Percentiles rank a stretch among this genome's conserved stretches.
Evolutionary conservation across 1,284 basidiomycete species (phyloP).

Genomic region (Mycosarcoma mackinlayi): DNA sequence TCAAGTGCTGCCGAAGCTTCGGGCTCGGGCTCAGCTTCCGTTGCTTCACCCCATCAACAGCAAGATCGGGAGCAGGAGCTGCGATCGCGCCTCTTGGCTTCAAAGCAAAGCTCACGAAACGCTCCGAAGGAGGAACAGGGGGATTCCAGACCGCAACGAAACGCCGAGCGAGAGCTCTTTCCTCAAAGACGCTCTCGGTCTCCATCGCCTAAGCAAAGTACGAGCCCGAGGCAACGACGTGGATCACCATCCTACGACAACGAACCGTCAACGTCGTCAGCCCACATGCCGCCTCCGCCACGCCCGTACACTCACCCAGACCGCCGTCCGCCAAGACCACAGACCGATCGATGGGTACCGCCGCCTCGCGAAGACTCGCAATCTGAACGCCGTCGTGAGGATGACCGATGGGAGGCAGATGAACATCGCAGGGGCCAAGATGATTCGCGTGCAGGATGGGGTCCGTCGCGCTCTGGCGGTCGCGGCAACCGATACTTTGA

Average conservation of each 20-base stretch:
- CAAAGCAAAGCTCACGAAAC: slow-evolving; percentile 16
- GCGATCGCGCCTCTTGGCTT: slow-evolving; percentile 33
- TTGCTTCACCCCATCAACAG: too few species aligned
- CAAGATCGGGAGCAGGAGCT: slow-evolving; percentile 30
- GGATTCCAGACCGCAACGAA: neutral
- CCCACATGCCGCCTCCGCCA: slow-evolving; percentile 13
- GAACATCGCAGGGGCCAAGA: slow-evolving; percentile 1
- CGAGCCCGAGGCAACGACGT: slow-evolving; percentile 16
- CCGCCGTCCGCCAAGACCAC: slow-evolving; percentile 37
- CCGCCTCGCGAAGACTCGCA: slow-evolving; percentile 26
- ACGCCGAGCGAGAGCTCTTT: neutral
- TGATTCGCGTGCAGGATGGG: slow-evolving; percentile 9
- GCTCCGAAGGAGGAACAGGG: neutral
- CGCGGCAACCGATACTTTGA: slow-evolving; percentile 41
- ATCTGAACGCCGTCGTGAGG: slow-evolving; percentile 4
- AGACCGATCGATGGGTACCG: slow-evolving; percentile 40
- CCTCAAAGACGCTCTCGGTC: slow-evolving; percentile 3
- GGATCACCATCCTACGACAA: slow-evolving; percentile 27
- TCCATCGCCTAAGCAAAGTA: slow-evolving; percentile 1
- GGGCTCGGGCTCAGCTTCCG: slow-evolving; percentile 4
- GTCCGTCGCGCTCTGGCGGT: slow-evolving; percentile 6
- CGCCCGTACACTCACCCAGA: slow-evolving; percentile 30
- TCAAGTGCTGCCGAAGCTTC: slow-evolving; percentile 1
- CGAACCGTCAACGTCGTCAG: slow-evolving; percentile 8
- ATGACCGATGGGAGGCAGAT: slow-evolving; percentile 13